Evolutionary conservation across 768 basidiomycete genomes (phyloP).

Genomic region (Collybia sp.): DNA sequence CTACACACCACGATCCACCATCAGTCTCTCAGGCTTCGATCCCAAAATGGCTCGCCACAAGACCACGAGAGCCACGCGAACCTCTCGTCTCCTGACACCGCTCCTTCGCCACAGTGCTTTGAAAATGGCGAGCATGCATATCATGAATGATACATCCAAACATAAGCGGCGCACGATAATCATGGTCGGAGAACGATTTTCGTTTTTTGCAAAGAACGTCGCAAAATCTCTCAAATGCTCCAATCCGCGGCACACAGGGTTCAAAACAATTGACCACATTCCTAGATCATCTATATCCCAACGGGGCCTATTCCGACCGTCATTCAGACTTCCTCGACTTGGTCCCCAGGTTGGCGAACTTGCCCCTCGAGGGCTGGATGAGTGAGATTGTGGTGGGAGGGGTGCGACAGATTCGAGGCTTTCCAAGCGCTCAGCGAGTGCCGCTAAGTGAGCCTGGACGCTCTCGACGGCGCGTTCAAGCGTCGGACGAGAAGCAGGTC

Average conservation of each 20-base stretch:
- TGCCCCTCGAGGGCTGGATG: constrained; percentile 32
- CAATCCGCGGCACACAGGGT: constrained; percentile 53
- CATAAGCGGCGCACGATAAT: constrained; percentile 70
- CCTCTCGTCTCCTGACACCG: constrained; percentile 64
- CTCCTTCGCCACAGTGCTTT: constrained; percentile 63
- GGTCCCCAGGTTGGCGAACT: constrained; percentile 33
- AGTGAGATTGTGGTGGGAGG: constrained; percentile 34
- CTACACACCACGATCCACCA: constrained; percentile 50
- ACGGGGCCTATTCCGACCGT: constrained; percentile 24
- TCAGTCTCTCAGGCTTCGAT: constrained; percentile 32
- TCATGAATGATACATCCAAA: constrained; percentile 72
- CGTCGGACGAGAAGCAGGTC: constrained; percentile 44
- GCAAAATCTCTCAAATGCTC: constrained; percentile 44
- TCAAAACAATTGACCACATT: constrained; percentile 73
- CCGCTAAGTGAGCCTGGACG: constrained; percentile 78
- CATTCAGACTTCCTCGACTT: constrained; percentile 39
- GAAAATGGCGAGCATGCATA: constrained; percentile 56
- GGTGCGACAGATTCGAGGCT: constrained; percentile 46
- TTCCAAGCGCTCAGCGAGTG: constrained; percentile 80
- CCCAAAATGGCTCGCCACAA: constrained; percentile 74
- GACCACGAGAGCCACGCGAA: constrained; percentile 56
- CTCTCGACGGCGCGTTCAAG: constrained; percentile 78
- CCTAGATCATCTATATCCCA: constrained; percentile 84
- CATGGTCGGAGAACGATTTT: constrained; percentile 58
- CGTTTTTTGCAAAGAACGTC: constrained; percentile 54